phyloP scores from a whole-genome alignment of 169 alveolate genomes.

The Babesia caballi region DNA sequence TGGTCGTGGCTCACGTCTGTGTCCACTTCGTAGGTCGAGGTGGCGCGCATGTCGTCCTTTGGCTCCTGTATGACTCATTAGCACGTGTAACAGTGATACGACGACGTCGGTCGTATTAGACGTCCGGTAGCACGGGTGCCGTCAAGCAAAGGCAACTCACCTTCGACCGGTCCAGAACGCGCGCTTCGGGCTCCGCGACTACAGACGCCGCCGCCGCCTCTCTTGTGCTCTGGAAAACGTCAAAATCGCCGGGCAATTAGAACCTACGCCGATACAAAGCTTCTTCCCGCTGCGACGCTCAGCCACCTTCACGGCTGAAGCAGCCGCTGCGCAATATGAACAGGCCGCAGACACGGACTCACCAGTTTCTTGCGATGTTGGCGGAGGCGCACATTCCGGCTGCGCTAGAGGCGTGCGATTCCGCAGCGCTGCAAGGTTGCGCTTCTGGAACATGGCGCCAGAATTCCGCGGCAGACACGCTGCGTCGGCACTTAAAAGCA shows the following conservation, averaged over 20 bases:
- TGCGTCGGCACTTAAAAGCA: too few species aligned
- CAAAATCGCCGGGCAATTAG: neutral
- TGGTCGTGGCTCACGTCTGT: conserved; percentile 73
- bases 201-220: neutral
- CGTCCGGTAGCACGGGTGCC: neutral
- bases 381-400: neutral
- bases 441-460: conserved; percentile 39
- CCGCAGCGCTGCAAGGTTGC: conserved; percentile 28
- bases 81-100: too few species aligned
- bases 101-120: too few species aligned
- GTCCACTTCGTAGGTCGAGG: conserved; percentile 75
- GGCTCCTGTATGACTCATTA: neutral
- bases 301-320: conserved; percentile 1
- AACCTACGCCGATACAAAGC: conserved; percentile 18
- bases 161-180: conserved; percentile 19
- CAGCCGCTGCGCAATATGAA: neutral
- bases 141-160: too few species aligned
- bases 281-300: conserved; percentile 2
- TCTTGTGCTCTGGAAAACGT: conserved; percentile 2
- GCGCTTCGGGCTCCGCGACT: neutral
- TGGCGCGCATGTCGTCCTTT: conserved; percentile 45
- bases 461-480: too few species aligned
- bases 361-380: neutral
- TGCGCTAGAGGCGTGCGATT: conserved; percentile 41
- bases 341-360: neutral